Percentiles rank a stretch among this genome's conserved stretches.
These are phyloP conservation scores for Trypanosoma cruzi DNA, from an alignment of 208 protist genomes.

Conservation along the genomic window DNA sequence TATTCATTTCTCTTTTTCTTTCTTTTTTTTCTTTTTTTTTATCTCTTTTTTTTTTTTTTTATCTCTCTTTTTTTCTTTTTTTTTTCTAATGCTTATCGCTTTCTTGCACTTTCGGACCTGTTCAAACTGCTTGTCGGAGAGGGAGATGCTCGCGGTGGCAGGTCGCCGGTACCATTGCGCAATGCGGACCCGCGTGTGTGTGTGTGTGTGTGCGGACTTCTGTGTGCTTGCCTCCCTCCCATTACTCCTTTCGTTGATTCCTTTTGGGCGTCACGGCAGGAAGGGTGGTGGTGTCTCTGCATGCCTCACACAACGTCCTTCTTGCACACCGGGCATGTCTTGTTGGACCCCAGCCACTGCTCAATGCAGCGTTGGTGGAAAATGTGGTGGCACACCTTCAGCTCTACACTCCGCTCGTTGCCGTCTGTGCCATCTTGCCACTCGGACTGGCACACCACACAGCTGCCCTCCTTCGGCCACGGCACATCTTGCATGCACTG, in stretches of 20 bases:
- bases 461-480: constrained; percentile 37
- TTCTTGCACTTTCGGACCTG: constrained; percentile 5
- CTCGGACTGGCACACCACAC: constrained; percentile 71
- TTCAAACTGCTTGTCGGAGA: too few species aligned
- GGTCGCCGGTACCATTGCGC: too few species aligned
- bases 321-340: constrained; percentile 75
- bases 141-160: too few species aligned
- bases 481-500: constrained; percentile 31
- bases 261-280: neutral
- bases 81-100: neutral
- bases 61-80: neutral
- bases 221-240: neutral
- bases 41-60: neutral
- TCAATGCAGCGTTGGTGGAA: constrained; percentile 79
- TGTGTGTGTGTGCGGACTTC: neutral
- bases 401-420: constrained; percentile 9
- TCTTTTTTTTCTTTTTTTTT: constrained; percentile 2
- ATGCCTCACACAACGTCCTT: constrained; percentile 46
- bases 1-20: neutral
- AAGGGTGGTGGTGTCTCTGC: neutral
- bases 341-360: constrained; percentile 63
- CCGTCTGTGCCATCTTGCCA: constrained; percentile 23
- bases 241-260: constrained; percentile 19
- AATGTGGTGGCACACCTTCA: constrained; percentile 63
- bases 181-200: too few species aligned